Evolutionary conservation across 371 early-diverging fungal genomes (phyloP), one percentile per base, ranked within the genome.

Genomic region (Mortierella sp.): DNA sequence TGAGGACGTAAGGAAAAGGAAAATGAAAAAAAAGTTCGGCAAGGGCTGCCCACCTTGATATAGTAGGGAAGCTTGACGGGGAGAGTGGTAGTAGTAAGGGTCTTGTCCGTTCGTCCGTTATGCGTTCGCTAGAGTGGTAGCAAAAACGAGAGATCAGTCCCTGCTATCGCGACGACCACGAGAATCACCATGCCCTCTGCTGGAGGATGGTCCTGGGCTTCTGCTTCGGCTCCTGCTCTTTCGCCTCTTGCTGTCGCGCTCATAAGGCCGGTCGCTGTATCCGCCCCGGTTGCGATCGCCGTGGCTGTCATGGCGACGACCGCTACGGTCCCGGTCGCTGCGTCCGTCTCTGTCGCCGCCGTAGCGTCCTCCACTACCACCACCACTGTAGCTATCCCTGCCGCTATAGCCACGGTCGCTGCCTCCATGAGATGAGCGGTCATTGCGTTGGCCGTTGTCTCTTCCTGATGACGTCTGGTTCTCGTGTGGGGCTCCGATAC

Each of bases 401-500:
- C 87, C 82, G 11, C 89, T 77, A 35, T 87, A 74, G 43, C 90
- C 88, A 51, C 89, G 78, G 43, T 76, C 77, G 21, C 76, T 65
- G 32, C 82, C 76, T 60, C 86, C 87, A 16, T 89, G 78, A 77
- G 89, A 70, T 78, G 82, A 77, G 80, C 87, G 75, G 10, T 87
- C 88, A 21, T 89, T 82, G 27, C 87, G 82, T 35, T 89, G 79
- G 65, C 91, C 88, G 70, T 88, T 75, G 56, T 88, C 87, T 38
- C 90, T 70, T 86, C 90, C 73, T 87, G 90, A 74, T 84, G 79
- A 75, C 78, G 89, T 72, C 38, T 91, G 92, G 77, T 92, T 91
- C 74, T 90, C 82, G 56, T 90, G 83, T 72, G 91, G 91, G 60
- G 88, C 91, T 38, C 96, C 97, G 35, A 90, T 88, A 32, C 96